Conservation (phyloP, 2,329 filamentous ascomycete species). For the Phaeomoniella chlamydospora region DNA sequence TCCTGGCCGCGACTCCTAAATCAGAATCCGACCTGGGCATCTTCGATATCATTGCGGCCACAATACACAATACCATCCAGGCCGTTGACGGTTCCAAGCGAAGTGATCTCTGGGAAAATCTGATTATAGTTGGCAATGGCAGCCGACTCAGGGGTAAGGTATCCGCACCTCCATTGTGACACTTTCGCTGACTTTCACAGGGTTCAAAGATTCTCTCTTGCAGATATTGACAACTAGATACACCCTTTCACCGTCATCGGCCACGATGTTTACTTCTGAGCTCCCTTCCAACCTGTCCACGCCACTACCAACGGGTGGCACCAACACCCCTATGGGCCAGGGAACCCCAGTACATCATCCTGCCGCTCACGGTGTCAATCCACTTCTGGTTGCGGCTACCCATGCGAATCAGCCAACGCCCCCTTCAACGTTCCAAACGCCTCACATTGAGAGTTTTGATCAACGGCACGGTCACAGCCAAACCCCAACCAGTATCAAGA, state of each 20-base stretch:
- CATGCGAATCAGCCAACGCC: constrained; percentile 17
- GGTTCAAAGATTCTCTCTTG: constrained; percentile 80
- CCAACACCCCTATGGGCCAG: constrained; percentile 58
- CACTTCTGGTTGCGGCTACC: constrained; percentile 81
- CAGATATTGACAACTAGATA: constrained; percentile 68
- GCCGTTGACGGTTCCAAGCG: constrained; percentile 75
- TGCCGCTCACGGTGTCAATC: constrained; percentile 56
- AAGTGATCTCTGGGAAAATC: constrained; percentile 75
- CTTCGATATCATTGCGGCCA: constrained; percentile 69
- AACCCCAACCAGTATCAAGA: constrained; percentile 74
- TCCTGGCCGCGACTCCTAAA: constrained; percentile 37
- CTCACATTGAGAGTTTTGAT: constrained; percentile 16
- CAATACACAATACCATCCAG: constrained; percentile 72
- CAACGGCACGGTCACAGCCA: constrained; percentile 48
- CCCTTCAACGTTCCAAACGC: constrained; percentile 19
- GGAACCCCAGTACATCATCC: constrained; percentile 40
- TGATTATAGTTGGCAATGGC: constrained; percentile 87
- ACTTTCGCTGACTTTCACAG: constrained; percentile 33
- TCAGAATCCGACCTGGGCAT: constrained; percentile 40
- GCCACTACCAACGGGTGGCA: constrained; percentile 75
- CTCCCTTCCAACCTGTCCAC: constrained; percentile 88
- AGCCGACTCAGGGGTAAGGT: constrained; percentile 43
- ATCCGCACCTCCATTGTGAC: constrained; percentile 8
- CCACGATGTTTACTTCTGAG: constrained; percentile 94
- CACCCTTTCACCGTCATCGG: constrained; percentile 78